phyloP scores from a whole-genome alignment of 1,284 basidiomycete genomes.

The Apiotrichum laibachii region DNA sequence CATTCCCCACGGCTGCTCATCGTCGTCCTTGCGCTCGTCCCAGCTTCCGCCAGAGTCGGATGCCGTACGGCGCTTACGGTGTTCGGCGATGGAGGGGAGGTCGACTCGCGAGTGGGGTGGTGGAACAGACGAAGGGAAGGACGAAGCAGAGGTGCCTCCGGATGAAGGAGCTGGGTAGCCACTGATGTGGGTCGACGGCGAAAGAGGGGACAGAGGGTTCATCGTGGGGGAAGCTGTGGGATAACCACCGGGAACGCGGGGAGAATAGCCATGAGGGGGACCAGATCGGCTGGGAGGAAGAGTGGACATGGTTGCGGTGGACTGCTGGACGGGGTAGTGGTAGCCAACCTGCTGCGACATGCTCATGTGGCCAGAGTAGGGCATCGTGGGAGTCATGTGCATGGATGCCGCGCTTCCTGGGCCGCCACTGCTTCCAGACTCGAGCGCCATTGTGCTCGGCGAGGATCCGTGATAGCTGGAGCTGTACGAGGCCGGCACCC shows the following conservation, averaged over 20 bases:
- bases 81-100: not conserved
- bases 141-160: conserved; percentile 6
- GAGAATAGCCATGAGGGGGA: conserved; percentile 20
- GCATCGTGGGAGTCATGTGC: conserved; percentile 20
- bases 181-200: conserved; percentile 18
- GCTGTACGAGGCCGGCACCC: conserved; percentile 20
- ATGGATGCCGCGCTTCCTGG: conserved; percentile 2
- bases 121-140: conserved; percentile 16
- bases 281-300: conserved; percentile 7
- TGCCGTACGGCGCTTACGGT: conserved; percentile 14
- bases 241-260: conserved; percentile 20
- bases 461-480: conserved; percentile 17
- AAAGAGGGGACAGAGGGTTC: conserved; percentile 20
- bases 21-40: conserved; percentile 20
- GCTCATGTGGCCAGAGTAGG: conserved; percentile 23
- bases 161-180: conserved; percentile 10
- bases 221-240: conserved; percentile 19
- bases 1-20: conserved; percentile 47
- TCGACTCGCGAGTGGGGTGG: conserved; percentile 15
- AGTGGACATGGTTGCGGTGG: conserved; percentile 21
- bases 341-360: conserved; percentile 17
- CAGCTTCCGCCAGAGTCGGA: conserved; percentile 14
- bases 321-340: conserved; percentile 18
- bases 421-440: not conserved
- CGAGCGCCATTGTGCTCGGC: conserved; percentile 3